Conservation (phyloP, 2,329 filamentous ascomycete species). For the Talaromyces sp. region DNA sequence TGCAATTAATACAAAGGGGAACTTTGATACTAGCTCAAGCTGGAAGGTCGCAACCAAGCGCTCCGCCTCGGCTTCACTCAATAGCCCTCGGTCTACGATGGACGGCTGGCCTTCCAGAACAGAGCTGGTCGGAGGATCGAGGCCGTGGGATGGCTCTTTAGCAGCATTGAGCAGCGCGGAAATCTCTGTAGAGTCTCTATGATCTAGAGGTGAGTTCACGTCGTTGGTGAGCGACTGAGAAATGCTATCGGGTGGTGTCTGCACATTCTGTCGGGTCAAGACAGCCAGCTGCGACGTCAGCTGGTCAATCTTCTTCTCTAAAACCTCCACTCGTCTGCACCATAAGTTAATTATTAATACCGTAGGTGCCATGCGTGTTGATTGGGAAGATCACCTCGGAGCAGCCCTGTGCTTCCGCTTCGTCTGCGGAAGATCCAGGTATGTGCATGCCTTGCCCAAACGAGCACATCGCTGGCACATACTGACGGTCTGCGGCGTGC, state of each 20-base stretch:
- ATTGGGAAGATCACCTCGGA: slow-evolving; percentile 12
- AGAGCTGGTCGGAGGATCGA: slow-evolving; percentile 14
- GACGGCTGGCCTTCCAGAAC: slow-evolving; percentile 16
- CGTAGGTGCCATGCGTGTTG: background rate
- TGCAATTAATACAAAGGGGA: slow-evolving; percentile 17
- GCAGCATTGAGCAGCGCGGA: slow-evolving; percentile 12
- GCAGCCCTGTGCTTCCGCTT: slow-evolving; percentile 17
- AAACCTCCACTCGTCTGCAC: slow-evolving; percentile 16
- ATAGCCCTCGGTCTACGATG: slow-evolving; percentile 18
- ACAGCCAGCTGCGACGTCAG: slow-evolving; percentile 15
- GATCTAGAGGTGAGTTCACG: background rate
- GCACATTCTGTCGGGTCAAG: slow-evolving; percentile 14
- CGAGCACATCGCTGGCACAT: slow-evolving; percentile 20
- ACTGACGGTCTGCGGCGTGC: slow-evolving; percentile 15
- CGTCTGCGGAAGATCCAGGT: slow-evolving; percentile 22
- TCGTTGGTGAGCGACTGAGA: slow-evolving; percentile 4
- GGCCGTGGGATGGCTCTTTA: slow-evolving; percentile 16
- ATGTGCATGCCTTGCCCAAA: slow-evolving; percentile 20
- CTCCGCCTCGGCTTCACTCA: slow-evolving; percentile 17
- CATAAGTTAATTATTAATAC: background rate
- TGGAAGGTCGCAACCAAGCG: slow-evolving; percentile 13
- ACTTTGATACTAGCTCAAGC: slow-evolving; percentile 14
- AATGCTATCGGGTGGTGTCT: slow-evolving; percentile 4
- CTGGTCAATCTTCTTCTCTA: slow-evolving; percentile 19
- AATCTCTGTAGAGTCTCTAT: background rate